Conservation (phyloP, 176 grass and related monocot species). For the Oryza meridionalis region DNA sequence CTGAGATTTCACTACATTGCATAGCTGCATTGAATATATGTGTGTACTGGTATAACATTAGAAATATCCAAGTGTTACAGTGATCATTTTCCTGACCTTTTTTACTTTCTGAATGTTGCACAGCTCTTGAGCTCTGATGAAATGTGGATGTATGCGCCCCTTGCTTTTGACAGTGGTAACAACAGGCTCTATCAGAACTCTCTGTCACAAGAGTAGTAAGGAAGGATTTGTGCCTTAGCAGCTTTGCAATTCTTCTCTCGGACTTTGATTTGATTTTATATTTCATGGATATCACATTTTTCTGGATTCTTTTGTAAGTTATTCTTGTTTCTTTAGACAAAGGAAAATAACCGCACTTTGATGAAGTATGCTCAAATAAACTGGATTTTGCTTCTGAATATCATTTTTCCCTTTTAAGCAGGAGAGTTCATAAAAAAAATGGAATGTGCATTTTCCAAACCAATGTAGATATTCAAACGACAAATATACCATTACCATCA, state of each 20-base stretch:
- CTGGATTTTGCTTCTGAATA: too few relatives aligned
- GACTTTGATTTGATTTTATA: background rate
- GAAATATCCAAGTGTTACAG: background rate
- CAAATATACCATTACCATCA: too few relatives aligned
- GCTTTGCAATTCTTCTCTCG: background rate
- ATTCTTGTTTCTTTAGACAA: background rate
- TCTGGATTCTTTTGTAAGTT: background rate
- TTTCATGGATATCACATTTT: background rate
- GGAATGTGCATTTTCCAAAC: too few relatives aligned
- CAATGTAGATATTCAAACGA: too few relatives aligned
- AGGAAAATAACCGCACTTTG: background rate
- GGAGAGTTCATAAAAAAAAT: too few relatives aligned
- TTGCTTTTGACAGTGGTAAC: constrained; percentile 47
- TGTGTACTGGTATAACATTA: background rate
- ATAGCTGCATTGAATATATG: background rate
- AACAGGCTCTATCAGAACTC: constrained; percentile 21
- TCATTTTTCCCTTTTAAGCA: too few relatives aligned
- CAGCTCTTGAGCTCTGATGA: constrained; percentile 68
- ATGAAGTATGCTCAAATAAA: too few relatives aligned
- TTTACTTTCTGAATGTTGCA: background rate
- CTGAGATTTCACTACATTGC: too few relatives aligned
- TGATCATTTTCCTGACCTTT: background rate
- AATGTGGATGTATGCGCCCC: constrained; percentile 68
- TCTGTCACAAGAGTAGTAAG: background rate
- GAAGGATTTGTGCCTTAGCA: background rate